Conservation (phyloP, 805 yeast genomes). For the Geotrichum ghanense region DNA sequence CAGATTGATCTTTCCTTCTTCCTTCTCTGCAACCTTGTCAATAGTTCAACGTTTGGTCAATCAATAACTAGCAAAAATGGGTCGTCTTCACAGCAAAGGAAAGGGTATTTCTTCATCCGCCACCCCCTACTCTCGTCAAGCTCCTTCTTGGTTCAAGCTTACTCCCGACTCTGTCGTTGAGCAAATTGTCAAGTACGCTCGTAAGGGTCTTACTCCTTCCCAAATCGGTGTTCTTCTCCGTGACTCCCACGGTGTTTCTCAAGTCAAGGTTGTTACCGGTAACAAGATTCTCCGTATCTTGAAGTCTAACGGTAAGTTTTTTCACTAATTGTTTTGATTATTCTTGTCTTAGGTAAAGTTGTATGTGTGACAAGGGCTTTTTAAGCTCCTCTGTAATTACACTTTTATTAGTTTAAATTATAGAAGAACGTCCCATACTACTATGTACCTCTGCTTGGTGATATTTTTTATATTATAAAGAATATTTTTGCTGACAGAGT, state of each 20-base stretch:
- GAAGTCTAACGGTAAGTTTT: constrained; percentile 78
- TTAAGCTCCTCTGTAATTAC: constrained; percentile 3
- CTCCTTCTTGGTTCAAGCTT: constrained; percentile 99
- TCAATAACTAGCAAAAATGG: constrained; percentile 62
- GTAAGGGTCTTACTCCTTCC: constrained; percentile 99
- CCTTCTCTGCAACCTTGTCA: background rate
- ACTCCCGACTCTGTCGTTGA: constrained; percentile 92
- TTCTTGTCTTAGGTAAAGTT: background rate
- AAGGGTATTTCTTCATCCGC: constrained; percentile 99
- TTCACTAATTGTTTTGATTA: background rate
- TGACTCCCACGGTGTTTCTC: constrained; percentile 99
- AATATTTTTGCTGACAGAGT: constrained; percentile 23
- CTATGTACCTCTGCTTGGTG: constrained; percentile 25
- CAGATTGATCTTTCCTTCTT: background rate
- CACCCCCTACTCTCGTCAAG: constrained; percentile 96
- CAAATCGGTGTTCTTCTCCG: constrained; percentile 98
- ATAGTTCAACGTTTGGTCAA: background rate
- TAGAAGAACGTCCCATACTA: constrained; percentile 2
- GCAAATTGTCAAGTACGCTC: constrained; percentile 98
- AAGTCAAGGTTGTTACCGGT: constrained; percentile 95
- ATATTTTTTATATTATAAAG: constrained; percentile 4
- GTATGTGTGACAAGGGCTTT: background rate
- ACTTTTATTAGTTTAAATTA: background rate
- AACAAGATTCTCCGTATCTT: constrained; percentile 98
- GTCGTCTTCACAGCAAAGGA: constrained; percentile 99